These are phyloP conservation scores for Drosera spatulata DNA, from an alignment of 179 eudicot genomes.

Conservation along the genomic window DNA sequence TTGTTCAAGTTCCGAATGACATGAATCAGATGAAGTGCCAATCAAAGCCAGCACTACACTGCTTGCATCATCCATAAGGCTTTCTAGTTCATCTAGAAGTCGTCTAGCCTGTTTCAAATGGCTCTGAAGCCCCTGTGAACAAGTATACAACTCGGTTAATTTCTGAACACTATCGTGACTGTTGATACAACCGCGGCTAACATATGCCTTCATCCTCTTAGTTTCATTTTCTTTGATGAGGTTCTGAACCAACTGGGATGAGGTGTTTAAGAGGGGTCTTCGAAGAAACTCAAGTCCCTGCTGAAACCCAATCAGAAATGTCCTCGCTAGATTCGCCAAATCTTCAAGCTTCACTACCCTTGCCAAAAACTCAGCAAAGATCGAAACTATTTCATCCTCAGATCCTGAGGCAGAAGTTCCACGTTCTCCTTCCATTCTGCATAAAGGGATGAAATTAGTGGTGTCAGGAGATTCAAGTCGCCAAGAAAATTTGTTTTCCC, in stretches of 20 bases:
- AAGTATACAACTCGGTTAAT: too few relatives aligned
- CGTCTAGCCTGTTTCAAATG: conserved; percentile 19
- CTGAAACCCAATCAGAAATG: conserved; percentile 36
- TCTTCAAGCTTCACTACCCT: conserved; percentile 50
- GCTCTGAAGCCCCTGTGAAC: too few relatives aligned
- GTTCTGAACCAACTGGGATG: conserved; percentile 30
- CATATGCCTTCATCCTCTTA: conserved; percentile 33
- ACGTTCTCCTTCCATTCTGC: too few relatives aligned
- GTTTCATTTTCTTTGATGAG: conserved; percentile 37
- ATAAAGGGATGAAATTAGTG: too few relatives aligned
- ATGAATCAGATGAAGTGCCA: too few relatives aligned
- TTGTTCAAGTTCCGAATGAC: too few relatives aligned
- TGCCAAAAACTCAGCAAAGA: conserved; percentile 30
- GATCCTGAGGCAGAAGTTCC: too few relatives aligned
- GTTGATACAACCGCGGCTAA: conserved; percentile 36
- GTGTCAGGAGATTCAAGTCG: too few relatives aligned
- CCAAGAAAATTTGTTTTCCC: too few relatives aligned
- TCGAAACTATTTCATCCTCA: conserved; percentile 13
- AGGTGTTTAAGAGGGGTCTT: conserved; percentile 25
- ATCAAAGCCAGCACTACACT: conserved; percentile 9
- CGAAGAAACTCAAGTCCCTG: conserved; percentile 40
- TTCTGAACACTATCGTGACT: conserved; percentile 21
- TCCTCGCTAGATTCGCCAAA: conserved; percentile 26
- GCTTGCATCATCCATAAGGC: conserved; percentile 25
- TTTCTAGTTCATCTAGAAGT: conserved; percentile 32